Percentiles rank a stretch among this genome's conserved stretches.
Conservation (phyloP, 257 asterid species). For the Perilla frutescens region DNA sequence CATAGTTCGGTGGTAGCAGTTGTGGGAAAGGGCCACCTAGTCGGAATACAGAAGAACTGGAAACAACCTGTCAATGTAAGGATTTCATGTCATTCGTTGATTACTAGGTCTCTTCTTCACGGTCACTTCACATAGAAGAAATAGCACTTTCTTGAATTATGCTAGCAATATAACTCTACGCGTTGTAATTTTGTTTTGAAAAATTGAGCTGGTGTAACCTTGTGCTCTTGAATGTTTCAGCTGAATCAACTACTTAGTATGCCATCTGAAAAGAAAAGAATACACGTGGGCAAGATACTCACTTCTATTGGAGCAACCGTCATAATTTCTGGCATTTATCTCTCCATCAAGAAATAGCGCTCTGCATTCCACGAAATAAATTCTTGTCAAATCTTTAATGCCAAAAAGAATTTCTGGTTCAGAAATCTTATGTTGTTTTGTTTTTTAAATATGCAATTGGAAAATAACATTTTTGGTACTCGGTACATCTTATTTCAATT, state of each 20-base stretch:
- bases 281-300: conserved; percentile 50
- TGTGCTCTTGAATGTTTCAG: conserved; percentile 39
- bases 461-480: too few relatives aligned
- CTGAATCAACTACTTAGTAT: conserved; percentile 54
- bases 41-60: conserved; percentile 86
- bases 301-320: conserved; percentile 69
- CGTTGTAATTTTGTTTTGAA: neutral
- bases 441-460: too few relatives aligned
- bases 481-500: too few relatives aligned
- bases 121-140: neutral
- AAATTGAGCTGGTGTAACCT: neutral
- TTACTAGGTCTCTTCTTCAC: too few relatives aligned
- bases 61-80: conserved; percentile 81
- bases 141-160: conserved; percentile 6
- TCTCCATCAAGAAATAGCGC: conserved; percentile 74
- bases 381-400: too few relatives aligned
- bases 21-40: conserved; percentile 90
- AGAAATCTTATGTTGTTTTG: too few relatives aligned
- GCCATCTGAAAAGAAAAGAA: conserved; percentile 48
- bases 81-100: neutral
- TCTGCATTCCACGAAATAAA: too few relatives aligned
- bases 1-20: conserved; percentile 90
- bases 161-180: neutral
- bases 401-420: too few relatives aligned
- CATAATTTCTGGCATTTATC: conserved; percentile 65